phyloP scores from a whole-genome alignment of 768 basidiomycete genomes.

The Boletus rufocinnamomeus region DNA sequence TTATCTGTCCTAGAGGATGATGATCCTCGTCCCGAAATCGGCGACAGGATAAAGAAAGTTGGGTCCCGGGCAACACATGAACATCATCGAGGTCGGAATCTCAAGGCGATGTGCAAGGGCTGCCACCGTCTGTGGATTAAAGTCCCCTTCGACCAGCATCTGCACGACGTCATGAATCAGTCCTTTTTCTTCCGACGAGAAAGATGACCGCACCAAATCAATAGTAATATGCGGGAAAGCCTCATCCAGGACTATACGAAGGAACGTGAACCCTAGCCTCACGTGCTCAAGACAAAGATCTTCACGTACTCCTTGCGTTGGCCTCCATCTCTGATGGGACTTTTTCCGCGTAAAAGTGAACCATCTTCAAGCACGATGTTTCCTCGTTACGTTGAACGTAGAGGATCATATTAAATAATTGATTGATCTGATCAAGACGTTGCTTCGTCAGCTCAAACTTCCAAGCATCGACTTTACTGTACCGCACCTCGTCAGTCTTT shows the following conservation, averaged over 20 bases:
- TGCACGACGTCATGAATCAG: slow-evolving; percentile 20
- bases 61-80: slow-evolving; percentile 60
- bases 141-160: slow-evolving; percentile 48
- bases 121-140: slow-evolving; percentile 48
- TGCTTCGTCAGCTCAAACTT: neutral
- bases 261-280: neutral
- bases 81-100: slow-evolving; percentile 59
- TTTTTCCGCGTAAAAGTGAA: slow-evolving; percentile 62
- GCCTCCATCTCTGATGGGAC: slow-evolving; percentile 73
- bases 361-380: slow-evolving; percentile 66
- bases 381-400: slow-evolving; percentile 72
- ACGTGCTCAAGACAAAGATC: neutral
- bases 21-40: slow-evolving; percentile 55
- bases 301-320: slow-evolving; percentile 58
- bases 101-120: slow-evolving; percentile 50
- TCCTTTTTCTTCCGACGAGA: neutral
- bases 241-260: slow-evolving; percentile 51
- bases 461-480: neutral
- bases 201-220: slow-evolving; percentile 47
- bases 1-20: slow-evolving; percentile 26
- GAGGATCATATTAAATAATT: slow-evolving; percentile 61
- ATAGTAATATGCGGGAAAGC: slow-evolving; percentile 66
- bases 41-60: slow-evolving; percentile 43
- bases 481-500: slow-evolving; percentile 65
- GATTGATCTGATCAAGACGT: slow-evolving; percentile 52